Evolutionary conservation across 2,329 filamentous ascomycete species (phyloP).

Genomic region (Helicocarpus griseus): DNA sequence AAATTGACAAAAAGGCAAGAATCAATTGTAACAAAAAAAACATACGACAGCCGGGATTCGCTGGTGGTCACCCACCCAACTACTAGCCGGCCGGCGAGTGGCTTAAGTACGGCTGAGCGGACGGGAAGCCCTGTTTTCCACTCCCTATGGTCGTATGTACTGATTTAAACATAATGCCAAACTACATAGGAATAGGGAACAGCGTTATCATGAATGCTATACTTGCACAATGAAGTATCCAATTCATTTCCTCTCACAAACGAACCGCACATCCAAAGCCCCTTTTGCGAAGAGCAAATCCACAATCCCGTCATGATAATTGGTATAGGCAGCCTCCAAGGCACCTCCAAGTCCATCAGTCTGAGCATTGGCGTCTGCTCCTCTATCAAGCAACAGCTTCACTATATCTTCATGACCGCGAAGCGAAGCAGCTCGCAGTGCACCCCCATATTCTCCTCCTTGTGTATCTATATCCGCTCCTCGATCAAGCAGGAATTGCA

Average conservation of each 20-base stretch:
- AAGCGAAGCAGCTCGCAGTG: not conserved
- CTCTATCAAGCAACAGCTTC: not conserved
- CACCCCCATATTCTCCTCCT: not conserved
- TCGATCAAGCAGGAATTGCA: conserved; percentile 8
- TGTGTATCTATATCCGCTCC: conserved; percentile 3
- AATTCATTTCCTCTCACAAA: not conserved
- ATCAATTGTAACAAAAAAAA: too few relatives aligned
- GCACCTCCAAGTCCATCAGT: not conserved
- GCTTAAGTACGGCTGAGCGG: too few relatives aligned
- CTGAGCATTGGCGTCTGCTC: not conserved
- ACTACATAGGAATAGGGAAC: too few relatives aligned
- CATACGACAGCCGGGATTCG: too few relatives aligned
- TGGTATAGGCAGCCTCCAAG: not conserved
- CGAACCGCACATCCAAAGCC: not conserved
- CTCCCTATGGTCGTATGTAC: too few relatives aligned
- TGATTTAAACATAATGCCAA: too few relatives aligned
- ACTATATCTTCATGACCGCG: not conserved
- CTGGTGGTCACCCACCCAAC: too few relatives aligned
- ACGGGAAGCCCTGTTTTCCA: too few relatives aligned
- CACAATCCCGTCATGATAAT: not conserved
- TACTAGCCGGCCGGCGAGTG: too few relatives aligned
- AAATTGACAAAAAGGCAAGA: too few relatives aligned
- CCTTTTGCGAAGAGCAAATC: not conserved
- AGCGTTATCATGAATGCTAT: too few relatives aligned
- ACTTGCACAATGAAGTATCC: too few relatives aligned